These are phyloP conservation scores for Niveomyces coronatus DNA, from an alignment of 2,329 filamentous ascomycete genomes.

Conservation along the genomic window DNA sequence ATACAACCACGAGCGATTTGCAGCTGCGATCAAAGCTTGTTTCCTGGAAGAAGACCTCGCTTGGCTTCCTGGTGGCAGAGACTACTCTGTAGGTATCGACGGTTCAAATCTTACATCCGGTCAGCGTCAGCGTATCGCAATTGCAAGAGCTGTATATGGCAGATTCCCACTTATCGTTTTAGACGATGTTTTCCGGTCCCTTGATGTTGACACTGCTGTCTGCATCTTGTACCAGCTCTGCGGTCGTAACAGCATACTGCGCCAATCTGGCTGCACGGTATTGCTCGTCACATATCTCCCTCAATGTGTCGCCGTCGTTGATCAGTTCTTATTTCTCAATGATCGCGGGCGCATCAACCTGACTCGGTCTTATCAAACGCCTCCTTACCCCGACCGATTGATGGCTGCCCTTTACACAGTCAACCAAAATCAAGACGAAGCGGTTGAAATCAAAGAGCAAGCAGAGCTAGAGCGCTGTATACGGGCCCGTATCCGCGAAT, in stretches of 20 bases:
- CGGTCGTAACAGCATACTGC: not conserved
- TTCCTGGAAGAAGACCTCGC: not conserved
- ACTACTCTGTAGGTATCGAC: not conserved
- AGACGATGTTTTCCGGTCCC: conserved; percentile 10
- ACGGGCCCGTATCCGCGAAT: no score
- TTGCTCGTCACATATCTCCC: not conserved
- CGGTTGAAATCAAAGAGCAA: not conserved
- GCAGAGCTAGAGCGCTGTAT: no score
- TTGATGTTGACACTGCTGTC: conserved; percentile 3
- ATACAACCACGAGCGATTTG: not conserved
- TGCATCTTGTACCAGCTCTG: not conserved
- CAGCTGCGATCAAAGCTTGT: not conserved
- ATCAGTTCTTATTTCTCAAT: not conserved
- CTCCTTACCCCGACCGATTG: not conserved
- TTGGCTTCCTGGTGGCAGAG: not conserved
- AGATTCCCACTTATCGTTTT: conserved; percentile 3
- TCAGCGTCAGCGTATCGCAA: not conserved
- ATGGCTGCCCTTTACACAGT: not conserved
- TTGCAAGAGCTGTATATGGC: conserved; percentile 8
- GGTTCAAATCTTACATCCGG: not conserved
- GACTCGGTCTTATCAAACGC: not conserved
- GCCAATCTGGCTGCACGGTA: not conserved
- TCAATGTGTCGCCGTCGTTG: not conserved
- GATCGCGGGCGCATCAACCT: not conserved
- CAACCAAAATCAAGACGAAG: not conserved